Conservation (phyloP, 495 filamentous ascomycete genomes). For the Hypoxylon lienhwacheense region DNA sequence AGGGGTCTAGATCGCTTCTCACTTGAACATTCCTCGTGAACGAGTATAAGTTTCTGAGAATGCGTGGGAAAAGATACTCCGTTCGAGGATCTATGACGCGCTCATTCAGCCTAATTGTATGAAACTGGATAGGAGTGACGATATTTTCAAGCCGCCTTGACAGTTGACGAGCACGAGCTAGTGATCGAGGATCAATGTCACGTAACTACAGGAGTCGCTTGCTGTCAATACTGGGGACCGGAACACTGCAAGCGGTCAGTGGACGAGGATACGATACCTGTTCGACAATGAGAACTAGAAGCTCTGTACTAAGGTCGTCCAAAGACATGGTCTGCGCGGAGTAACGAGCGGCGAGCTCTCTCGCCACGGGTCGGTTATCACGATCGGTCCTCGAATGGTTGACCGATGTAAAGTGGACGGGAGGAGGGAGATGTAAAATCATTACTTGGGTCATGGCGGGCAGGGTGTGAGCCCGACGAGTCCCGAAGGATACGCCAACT, state of each 20-base stretch:
- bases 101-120: slow-evolving; percentile 26
- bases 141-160: slow-evolving; percentile 34
- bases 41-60: slow-evolving; percentile 20
- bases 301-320: slow-evolving; percentile 34
- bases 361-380: slow-evolving; percentile 13
- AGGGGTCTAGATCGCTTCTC: slow-evolving; percentile 30
- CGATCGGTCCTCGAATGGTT: background rate
- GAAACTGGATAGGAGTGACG: slow-evolving; percentile 34
- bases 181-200: slow-evolving; percentile 22
- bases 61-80: slow-evolving; percentile 18
- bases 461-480: background rate
- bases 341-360: background rate
- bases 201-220: slow-evolving; percentile 14
- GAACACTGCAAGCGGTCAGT: background rate
- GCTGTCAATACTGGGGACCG: slow-evolving; percentile 3
- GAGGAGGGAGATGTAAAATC: background rate
- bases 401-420: background rate
- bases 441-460: slow-evolving; percentile 3
- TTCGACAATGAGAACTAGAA: slow-evolving; percentile 35
- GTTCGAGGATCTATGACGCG: slow-evolving; percentile 21
- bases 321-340: slow-evolving; percentile 8
- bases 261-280: slow-evolving; percentile 13
- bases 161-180: slow-evolving; percentile 25
- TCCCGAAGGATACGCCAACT: background rate
- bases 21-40: slow-evolving; percentile 35